Evolutionary conservation across 2,329 filamentous ascomycete species (phyloP), one percentile per base, ranked within the genome.

Genomic region (Phaeosphaeria sp.): DNA sequence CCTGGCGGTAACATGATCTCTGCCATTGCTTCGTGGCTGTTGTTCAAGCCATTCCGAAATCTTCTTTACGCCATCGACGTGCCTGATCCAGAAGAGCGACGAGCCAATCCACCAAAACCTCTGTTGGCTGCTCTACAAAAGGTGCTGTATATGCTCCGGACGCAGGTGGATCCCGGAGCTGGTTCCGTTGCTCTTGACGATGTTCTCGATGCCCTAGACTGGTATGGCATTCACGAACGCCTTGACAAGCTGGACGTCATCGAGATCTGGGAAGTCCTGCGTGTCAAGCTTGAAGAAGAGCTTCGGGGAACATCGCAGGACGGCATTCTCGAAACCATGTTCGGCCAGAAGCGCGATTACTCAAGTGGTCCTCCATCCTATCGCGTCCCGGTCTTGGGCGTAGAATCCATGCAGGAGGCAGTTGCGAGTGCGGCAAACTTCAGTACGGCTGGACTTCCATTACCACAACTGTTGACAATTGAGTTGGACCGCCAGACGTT

Each of bases 401-500:
- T 74, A 17, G 64, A 65, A 6, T 79, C 65, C 17, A 74, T 83
- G 51, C 79, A 81, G 59, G 63, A 74, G n/a, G 80, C 79, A 7
- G 62, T 83, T 17, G 67, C 78, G 40, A 69, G 70, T 42, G 65
- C 76, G 17, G 24, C 58, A 3, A 60, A 73, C 49, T 63, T 78
- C 9, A 56, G 65, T 2, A 46, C 60, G 30, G 63, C 65, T 40
- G 61, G 47, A 2, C 57, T 64, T 9, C 56, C 73, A 24, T 75
- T 82, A 9, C 84, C 84, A 1, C 74, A 83, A 2, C 68, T 86
- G 20, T 73, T 87, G 42, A 80, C 82, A 22, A 74, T 89, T 6
- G 85, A 88, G 61, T 75, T 89, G 21, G 79, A 83, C 21, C 83
- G 87, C 18, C 85, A 88, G 59, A 76, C 78, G 8, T 85, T 87